Percentiles rank a stretch among this genome's conserved stretches.
These are phyloP conservation scores for Trichoderma oligosporum DNA, from an alignment of 2,329 filamentous ascomycete genomes.

Conservation along the genomic window DNA sequence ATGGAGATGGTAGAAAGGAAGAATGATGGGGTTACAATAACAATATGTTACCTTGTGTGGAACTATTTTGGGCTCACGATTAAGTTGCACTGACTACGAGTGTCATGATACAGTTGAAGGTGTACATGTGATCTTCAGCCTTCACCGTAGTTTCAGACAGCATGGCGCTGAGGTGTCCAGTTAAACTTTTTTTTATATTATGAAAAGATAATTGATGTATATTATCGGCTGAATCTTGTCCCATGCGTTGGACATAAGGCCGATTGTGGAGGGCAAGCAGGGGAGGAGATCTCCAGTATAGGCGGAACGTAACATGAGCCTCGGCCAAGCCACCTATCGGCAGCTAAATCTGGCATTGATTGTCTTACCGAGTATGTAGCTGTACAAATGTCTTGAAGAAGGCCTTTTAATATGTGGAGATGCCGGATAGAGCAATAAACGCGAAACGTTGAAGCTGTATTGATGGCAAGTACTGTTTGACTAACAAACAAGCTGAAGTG, in stretches of 20 bases:
- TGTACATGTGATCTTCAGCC: background rate
- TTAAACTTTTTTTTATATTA: too few relatives aligned
- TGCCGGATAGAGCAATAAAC: background rate
- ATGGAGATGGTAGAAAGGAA: background rate
- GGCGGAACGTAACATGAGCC: too few relatives aligned
- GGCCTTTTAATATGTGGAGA: background rate
- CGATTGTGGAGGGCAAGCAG: background rate
- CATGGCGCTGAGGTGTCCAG: background rate
- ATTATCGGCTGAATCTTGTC: too few relatives aligned
- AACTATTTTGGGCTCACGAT: background rate
- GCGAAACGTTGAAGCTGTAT: background rate
- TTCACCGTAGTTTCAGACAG: background rate
- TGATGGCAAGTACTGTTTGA: too few relatives aligned
- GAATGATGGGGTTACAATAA: background rate
- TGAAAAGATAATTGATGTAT: too few relatives aligned
- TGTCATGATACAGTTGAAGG: background rate
- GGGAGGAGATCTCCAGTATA: too few relatives aligned
- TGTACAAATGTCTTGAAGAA: background rate
- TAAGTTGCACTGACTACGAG: background rate
- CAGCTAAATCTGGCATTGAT: too few relatives aligned
- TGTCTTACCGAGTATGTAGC: background rate
- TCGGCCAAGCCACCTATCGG: too few relatives aligned
- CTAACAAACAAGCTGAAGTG: background rate
- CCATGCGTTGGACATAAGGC: too few relatives aligned
- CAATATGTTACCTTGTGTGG: constrained; percentile 1